Percentiles rank a stretch among this genome's conserved stretches.
Evolutionary conservation across 371 early-diverging fungal genomes (phyloP).

Genomic region (Dipsacomyces acuminosporus): DNA sequence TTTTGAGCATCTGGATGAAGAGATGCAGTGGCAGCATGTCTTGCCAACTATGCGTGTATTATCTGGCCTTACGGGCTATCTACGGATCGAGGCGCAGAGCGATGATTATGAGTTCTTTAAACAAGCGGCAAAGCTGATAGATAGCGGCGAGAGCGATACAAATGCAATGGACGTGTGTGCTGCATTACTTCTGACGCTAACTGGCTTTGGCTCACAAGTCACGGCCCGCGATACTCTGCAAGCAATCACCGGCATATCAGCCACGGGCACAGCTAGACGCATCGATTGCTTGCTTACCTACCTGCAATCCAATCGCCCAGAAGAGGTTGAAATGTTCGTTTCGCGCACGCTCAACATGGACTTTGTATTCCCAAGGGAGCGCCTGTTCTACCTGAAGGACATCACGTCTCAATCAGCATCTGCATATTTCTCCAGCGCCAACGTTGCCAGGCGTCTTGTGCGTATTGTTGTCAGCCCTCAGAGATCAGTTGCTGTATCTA

Average conservation of each 20-base stretch:
- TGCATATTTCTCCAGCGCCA: conserved; percentile 5
- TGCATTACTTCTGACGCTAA: conserved; percentile 22
- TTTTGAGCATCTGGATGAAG: background rate
- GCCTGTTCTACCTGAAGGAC: conserved; percentile 38
- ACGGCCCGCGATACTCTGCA: conserved; percentile 9
- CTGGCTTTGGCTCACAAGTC: conserved; percentile 13
- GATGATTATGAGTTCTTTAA: conserved; percentile 13
- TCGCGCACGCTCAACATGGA: conserved; percentile 32
- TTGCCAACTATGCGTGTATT: conserved; percentile 12
- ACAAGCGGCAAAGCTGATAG: conserved; percentile 3
- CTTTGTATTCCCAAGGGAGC: conserved; percentile 40
- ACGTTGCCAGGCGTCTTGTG: conserved; percentile 25
- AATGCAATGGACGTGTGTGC: conserved; percentile 8
- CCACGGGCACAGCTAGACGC: conserved; percentile 1
- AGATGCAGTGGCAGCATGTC: conserved; percentile 3
- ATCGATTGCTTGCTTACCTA: conserved; percentile 33
- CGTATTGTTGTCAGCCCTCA: background rate
- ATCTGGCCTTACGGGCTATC: conserved; percentile 25
- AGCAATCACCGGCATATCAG: background rate
- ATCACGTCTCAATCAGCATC: conserved; percentile 5
- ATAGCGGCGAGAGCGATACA: background rate
- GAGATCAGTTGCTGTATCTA: background rate
- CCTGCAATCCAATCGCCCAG: conserved; percentile 18
- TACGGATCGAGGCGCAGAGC: conserved; percentile 16
- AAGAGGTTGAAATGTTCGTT: conserved; percentile 23